Base-by-base conservation (phyloP, 257 asterid genomes). In the Forsythia viridissima region DNA sequence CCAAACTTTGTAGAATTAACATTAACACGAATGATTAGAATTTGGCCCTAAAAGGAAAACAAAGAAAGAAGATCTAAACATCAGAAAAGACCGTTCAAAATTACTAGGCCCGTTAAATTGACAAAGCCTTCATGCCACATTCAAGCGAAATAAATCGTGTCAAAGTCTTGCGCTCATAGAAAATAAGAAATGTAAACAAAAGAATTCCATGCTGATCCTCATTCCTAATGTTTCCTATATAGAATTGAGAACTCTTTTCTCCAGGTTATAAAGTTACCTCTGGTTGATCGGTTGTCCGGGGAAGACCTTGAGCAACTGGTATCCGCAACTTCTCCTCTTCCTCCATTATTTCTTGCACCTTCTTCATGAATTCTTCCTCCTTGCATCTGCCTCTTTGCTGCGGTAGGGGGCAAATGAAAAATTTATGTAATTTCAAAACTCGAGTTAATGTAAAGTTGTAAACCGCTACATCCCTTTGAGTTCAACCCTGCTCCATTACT, bases 281-380 rank as follows among this genome's bases (percentile, higher is more conserved):
- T 46, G 99, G 99, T 85, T 96, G 96, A 65, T 92, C 99, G 30
- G 97, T 93, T 71, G 97, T 96, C 96, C 95, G 92, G 24, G 99
- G 99, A 82, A 96, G 97, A 82, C 97, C 98, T 81, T 91, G 98
- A 39, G 99, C 98, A 71, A 94, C 34, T 69, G 97, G 97, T 86
- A 91, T 85, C 86, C 97, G 80, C 88, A 73, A 81, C 82, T 85
- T 96, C 88, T 93, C 96, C 83, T 93, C 97, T 82, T 92, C 96
- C 81, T 91, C 97, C 80, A 81, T 71, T 91, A 82, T 88, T 68
- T 92, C 87, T 77, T 90, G 92, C 71, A 96, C 83, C 87, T 89
- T 93, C 80, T 88, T 92, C 79, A 86, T 36, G 74, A 93, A 89
- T 80, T 92, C 97, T 86, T 93, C 97, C 85, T 93, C 97, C 90